Base-by-base conservation (phyloP, 2,329 filamentous ascomycete species). In the Aspergillus fumigatiaffinis region DNA sequence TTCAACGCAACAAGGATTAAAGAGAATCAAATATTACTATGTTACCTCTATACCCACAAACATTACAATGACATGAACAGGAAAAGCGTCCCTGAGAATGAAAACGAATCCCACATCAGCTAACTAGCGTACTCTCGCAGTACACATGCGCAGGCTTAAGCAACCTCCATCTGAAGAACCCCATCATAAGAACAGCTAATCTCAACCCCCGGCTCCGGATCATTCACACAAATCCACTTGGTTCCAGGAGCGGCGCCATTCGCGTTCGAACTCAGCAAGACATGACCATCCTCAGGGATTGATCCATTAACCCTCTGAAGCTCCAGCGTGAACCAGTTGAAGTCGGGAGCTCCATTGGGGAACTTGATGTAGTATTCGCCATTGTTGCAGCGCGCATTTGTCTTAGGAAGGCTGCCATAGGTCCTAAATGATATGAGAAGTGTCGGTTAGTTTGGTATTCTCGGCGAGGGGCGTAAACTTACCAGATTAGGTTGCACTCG, bases 401-500 rank as follows among this genome's bases (percentile, higher is more conserved):
- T 3, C 1, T 65, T 50, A 3, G 67, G 66, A 9, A 12, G n/a
- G 0, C 23, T 5, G 14, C 61, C 58, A 12, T 63, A 66, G 6
- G 48, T 32, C 64, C 63, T 58, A 9, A 5, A 7, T 9, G 14
- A 3, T 12, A 38, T 7, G 14, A 17, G 2, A 17, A 21, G n/a
- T 2, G n/a, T 8, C 3, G 2, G 3, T 55, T 20, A 55, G 53
- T 67, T 21, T 28, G 38, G 17, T 2, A 46, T 20, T 4, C 21
- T 29, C 6, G 14, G 4, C 6, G 2, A 28, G 2, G 20, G 6
- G 1, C 9, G 1, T 20, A 2, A 12, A 41, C 55, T 53, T 57
- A 68, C 66, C 66, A 68, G 32, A 63, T 60, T 12, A 67, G 21
- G 26, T 66, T 63, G 52, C 66, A 68, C 4, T 68, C 62, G 0